Evolutionary conservation across 2,329 filamentous ascomycete genomes (phyloP).

Genomic region (Alternaria brassicae): DNA sequence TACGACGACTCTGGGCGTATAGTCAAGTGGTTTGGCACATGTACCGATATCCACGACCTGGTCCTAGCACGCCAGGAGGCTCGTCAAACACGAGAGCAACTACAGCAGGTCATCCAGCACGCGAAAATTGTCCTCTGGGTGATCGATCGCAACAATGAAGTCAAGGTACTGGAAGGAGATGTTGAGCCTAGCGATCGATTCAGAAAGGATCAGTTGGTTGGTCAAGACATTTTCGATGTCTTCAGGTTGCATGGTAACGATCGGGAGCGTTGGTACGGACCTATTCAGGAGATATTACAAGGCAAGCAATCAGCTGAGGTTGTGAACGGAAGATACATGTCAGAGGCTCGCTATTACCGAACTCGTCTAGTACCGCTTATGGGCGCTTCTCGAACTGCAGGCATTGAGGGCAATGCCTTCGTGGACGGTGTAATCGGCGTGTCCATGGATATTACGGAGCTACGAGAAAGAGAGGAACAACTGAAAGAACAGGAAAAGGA

Average conservation of each 20-base stretch:
- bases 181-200: constrained; percentile 55
- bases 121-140: constrained; percentile 79
- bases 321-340: constrained; percentile 64
- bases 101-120: constrained; percentile 76
- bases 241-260: constrained; percentile 53
- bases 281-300: constrained; percentile 70
- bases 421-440: constrained; percentile 78
- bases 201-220: constrained; percentile 53
- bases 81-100: constrained; percentile 71
- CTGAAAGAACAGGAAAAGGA: constrained; percentile 70
- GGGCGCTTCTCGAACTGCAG: constrained; percentile 61
- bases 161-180: constrained; percentile 75
- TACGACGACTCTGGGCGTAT: constrained; percentile 71
- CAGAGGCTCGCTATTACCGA: constrained; percentile 71
- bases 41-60: constrained; percentile 78
- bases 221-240: constrained; percentile 69
- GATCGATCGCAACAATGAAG: constrained; percentile 65
- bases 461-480: constrained; percentile 69
- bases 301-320: constrained; percentile 67
- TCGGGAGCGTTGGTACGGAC: constrained; percentile 58
- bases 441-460: constrained; percentile 80
- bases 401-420: constrained; percentile 59
- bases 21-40: constrained; percentile 82
- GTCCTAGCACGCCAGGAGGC: constrained; percentile 72
- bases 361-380: constrained; percentile 74